These are phyloP conservation scores for Erysimum cheiranthoides DNA, from an alignment of 345 rosid species.

Conservation along the genomic window DNA sequence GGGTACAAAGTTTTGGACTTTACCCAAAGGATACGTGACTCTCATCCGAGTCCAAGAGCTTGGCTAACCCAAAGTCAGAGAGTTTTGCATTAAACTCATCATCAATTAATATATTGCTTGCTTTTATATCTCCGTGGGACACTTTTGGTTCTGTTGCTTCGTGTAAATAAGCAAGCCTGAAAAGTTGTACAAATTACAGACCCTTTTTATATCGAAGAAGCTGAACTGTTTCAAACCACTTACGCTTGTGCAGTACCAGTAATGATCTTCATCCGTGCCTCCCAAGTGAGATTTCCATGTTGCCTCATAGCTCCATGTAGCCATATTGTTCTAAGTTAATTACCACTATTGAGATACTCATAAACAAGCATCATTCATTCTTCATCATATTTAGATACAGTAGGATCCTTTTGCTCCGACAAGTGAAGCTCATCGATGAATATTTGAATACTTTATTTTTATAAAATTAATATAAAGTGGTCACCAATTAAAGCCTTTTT, in stretches of 20 bases:
- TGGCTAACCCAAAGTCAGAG: slow-evolving; percentile 98
- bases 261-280: slow-evolving; percentile 81
- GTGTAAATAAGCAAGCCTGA: slow-evolving; percentile 96
- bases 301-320: slow-evolving; percentile 73
- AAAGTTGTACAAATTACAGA: slow-evolving; percentile 32
- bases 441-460: too few species aligned
- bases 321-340: slow-evolving; percentile 92
- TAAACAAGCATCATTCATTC: slow-evolving; percentile 76
- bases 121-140: slow-evolving; percentile 91
- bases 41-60: slow-evolving; percentile 86
- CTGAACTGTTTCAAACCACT: slow-evolving; percentile 48
- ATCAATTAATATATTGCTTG: slow-evolving; percentile 94
- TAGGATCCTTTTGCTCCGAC: neutral
- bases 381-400: slow-evolving; percentile 8
- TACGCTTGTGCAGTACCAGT: slow-evolving; percentile 88
- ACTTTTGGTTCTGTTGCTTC: slow-evolving; percentile 99
- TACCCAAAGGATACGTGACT: slow-evolving; percentile 98
- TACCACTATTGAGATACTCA: slow-evolving; percentile 86
- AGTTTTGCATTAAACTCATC: slow-evolving; percentile 85
- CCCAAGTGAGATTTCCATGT: slow-evolving; percentile 76
- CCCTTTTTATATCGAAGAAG: neutral
- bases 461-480: too few species aligned
- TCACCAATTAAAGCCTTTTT: too few species aligned
- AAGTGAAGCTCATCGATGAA: slow-evolving; percentile 64
- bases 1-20: slow-evolving; percentile 27